Conservation (phyloP, 2,329 filamentous ascomycete genomes). For the Ceratocystis ficicola region DNA sequence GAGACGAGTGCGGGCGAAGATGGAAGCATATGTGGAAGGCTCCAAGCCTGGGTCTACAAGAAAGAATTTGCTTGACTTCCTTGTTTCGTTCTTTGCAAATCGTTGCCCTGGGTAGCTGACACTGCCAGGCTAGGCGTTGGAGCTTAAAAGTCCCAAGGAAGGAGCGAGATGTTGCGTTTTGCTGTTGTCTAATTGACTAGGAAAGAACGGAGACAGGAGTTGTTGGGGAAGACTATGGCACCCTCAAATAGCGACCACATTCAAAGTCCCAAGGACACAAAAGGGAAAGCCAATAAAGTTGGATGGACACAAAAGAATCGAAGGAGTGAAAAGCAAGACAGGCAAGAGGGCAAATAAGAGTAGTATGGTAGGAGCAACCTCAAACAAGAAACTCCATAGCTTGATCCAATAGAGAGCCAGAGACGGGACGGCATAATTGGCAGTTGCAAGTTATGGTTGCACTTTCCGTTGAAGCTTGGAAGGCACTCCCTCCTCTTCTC, state of each 20-base stretch:
- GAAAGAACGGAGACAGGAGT: neutral
- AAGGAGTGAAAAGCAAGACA: neutral
- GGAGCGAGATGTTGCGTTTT: neutral
- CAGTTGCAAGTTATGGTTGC: neutral
- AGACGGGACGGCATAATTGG: neutral
- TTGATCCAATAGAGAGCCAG: neutral
- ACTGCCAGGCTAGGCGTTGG: neutral
- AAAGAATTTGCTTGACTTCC: no score
- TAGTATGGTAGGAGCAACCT: constrained; percentile 1
- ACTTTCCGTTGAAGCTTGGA: neutral
- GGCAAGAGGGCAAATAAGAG: neutral
- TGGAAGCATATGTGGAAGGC: neutral
- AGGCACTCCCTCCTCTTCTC: neutral
- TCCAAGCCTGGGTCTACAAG: neutral
- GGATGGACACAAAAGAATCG: neutral
- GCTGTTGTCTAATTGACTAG: neutral
- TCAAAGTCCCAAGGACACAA: neutral
- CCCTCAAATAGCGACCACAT: neutral
- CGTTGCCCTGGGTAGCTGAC: no score
- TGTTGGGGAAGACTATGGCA: neutral
- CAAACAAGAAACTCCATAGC: neutral
- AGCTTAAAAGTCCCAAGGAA: neutral
- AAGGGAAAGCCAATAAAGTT: neutral
- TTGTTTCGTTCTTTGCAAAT: no score
- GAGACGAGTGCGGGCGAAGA: neutral